Conservation (phyloP, 2,329 filamentous ascomycete genomes). For the Aureobasidium sp. region DNA sequence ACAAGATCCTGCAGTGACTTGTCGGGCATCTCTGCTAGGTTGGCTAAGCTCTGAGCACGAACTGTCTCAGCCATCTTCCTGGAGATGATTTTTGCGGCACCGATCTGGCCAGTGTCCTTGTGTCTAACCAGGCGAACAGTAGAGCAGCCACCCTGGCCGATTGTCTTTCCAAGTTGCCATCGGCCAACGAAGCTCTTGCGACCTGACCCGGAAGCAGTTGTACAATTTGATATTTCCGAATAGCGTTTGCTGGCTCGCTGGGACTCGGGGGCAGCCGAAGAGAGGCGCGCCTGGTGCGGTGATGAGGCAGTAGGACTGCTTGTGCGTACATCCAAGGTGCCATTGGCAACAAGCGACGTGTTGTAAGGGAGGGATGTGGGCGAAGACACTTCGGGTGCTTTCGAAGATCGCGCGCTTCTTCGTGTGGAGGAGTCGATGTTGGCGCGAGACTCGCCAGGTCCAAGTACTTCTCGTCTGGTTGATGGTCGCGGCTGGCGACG, state of each 20-base stretch:
- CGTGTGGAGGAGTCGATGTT: conserved; percentile 14
- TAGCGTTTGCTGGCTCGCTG: conserved; percentile 42
- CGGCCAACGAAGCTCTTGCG: conserved; percentile 75
- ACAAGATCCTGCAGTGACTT: conserved; percentile 36
- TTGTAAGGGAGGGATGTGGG: conserved; percentile 30
- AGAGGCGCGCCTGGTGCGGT: conserved; percentile 31
- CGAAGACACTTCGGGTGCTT: conserved; percentile 14
- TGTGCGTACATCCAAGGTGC: conserved; percentile 33
- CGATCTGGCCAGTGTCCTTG: conserved; percentile 62
- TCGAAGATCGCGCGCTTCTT: conserved; percentile 13
- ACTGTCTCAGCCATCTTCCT: conserved; percentile 68
- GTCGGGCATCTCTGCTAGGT: conserved; percentile 53
- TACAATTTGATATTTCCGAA: conserved; percentile 46
- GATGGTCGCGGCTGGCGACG: conserved; percentile 4
- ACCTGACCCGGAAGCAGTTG: conserved; percentile 43
- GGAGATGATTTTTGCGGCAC: conserved; percentile 92
- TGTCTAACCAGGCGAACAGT: conserved; percentile 81
- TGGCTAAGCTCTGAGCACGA: conserved; percentile 76
- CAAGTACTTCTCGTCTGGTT: conserved; percentile 14
- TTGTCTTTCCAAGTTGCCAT: conserved; percentile 82
- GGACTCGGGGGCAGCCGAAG: conserved; percentile 39
- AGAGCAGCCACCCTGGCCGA: conserved; percentile 84
- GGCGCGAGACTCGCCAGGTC: conserved; percentile 16
- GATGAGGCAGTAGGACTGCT: conserved; percentile 18
- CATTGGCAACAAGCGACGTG: conserved; percentile 36